Conservation (phyloP, 192 early-diverging fungal genomes). For the Dimargaris xerosporica region DNA sequence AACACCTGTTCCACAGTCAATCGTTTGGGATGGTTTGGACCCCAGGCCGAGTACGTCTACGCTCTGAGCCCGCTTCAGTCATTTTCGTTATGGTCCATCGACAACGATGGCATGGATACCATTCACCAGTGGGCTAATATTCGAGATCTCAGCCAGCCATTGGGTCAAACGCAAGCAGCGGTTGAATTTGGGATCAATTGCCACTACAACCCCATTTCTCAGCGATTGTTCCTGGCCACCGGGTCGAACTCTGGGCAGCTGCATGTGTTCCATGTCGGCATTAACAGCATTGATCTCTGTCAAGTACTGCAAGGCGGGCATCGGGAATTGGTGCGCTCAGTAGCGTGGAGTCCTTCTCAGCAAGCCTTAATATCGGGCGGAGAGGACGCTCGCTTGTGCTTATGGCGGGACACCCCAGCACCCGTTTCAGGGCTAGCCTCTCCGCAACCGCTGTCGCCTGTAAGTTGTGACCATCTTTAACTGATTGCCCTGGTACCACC, state of each 20-base stretch:
- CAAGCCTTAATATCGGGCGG: slow-evolving; percentile 54
- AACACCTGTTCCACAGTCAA: slow-evolving; percentile 73
- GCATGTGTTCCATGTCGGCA: slow-evolving; percentile 63
- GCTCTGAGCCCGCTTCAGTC: slow-evolving; percentile 84
- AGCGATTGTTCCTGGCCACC: slow-evolving; percentile 61
- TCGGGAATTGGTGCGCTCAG: slow-evolving; percentile 67
- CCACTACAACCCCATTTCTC: slow-evolving; percentile 43
- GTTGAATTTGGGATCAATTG: slow-evolving; percentile 79
- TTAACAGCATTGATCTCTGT: slow-evolving; percentile 56
- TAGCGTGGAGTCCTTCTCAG: slow-evolving; percentile 48
- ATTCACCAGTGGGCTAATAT: slow-evolving; percentile 75
- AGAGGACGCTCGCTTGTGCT: slow-evolving; percentile 58
- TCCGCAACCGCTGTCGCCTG: too few relatives aligned
- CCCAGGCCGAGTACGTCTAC: slow-evolving; percentile 74
- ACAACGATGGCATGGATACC: slow-evolving; percentile 24
- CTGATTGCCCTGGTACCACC: too few relatives aligned
- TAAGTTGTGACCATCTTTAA: too few relatives aligned
- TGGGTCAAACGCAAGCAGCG: slow-evolving; percentile 23
- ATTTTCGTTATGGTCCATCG: slow-evolving; percentile 53
- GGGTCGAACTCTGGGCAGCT: slow-evolving; percentile 72
- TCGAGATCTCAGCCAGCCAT: too few relatives aligned
- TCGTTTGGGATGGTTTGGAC: slow-evolving; percentile 84
- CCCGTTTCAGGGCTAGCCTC: too few relatives aligned
- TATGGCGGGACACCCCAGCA: too few relatives aligned
- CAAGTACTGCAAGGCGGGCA: slow-evolving; percentile 68